Conservation (phyloP, 1,284 basidiomycete genomes). For the Naganishia liquefaciens region DNA sequence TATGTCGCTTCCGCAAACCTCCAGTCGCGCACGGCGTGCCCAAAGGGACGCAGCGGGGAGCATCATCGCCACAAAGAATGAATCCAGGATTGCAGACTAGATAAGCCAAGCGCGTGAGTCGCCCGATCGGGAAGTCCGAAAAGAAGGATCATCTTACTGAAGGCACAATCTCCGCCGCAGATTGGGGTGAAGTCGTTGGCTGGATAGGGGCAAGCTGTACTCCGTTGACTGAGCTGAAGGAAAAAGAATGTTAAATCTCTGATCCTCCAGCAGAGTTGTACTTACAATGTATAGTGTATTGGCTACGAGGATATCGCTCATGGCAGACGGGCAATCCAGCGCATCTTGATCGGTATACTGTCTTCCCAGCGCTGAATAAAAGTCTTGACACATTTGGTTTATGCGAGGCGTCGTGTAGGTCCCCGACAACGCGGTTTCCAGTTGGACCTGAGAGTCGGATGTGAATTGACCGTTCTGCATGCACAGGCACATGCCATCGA, state of each 20-base stretch:
- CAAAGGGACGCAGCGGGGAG: background rate
- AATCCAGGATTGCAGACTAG: constrained; percentile 1
- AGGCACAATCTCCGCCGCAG: constrained; percentile 10
- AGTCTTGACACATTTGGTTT: background rate
- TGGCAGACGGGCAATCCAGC: background rate
- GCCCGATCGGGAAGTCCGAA: background rate
- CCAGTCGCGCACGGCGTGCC: constrained; percentile 9
- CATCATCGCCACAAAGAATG: background rate
- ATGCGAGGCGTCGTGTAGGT: background rate
- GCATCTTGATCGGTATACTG: background rate
- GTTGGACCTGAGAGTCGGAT: too few relatives aligned
- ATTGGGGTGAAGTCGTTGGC: constrained; percentile 9
- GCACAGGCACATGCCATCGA: background rate
- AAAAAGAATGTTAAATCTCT: background rate
- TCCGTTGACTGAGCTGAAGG: background rate
- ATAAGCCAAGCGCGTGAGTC: background rate
- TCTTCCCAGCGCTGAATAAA: background rate
- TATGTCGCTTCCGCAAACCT: background rate
- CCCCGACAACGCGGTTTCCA: too few relatives aligned
- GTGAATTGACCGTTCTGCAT: background rate
- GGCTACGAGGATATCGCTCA: too few relatives aligned
- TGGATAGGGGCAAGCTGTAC: constrained; percentile 4
- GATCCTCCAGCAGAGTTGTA: background rate
- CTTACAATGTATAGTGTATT: too few relatives aligned
- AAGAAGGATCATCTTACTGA: constrained; percentile 1